Percentiles rank a stretch among this genome's conserved stretches.
phyloP scores from a whole-genome alignment of 1,139 yeast genomes.

The Saccharomyces hybrid region DNA sequence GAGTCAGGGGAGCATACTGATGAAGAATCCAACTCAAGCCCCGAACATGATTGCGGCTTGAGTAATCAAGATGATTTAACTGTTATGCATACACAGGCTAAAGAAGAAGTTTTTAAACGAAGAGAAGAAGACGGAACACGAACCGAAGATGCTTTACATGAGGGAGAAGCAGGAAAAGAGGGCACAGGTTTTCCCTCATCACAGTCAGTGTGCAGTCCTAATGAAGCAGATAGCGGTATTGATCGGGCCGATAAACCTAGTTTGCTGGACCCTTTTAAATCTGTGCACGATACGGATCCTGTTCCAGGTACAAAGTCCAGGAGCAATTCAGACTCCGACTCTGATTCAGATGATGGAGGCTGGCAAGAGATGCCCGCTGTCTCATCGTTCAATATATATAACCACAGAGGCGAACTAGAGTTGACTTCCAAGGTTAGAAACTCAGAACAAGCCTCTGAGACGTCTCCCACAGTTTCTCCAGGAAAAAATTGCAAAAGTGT shows the following conservation, averaged over 20 bases:
- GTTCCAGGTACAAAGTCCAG: background rate
- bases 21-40: background rate
- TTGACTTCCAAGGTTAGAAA: slow-evolving; percentile 4
- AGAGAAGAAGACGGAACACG: background rate
- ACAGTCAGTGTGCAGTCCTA: background rate
- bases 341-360: slow-evolving; percentile 19
- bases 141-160: background rate
- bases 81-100: background rate
- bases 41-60: background rate
- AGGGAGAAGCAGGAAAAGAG: background rate
- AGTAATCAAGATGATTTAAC: background rate
- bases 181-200: background rate
- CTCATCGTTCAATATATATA: slow-evolving; percentile 50
- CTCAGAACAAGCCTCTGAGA: slow-evolving; percentile 9
- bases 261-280: background rate
- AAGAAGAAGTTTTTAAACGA: background rate
- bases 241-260: background rate
- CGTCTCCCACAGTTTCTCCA: slow-evolving; percentile 8
- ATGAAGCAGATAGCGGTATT: background rate
- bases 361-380: slow-evolving; percentile 60
- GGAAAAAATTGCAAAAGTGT: slow-evolving; percentile 9
- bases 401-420: slow-evolving; percentile 45
- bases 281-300: background rate
- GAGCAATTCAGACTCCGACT: slow-evolving; percentile 13
- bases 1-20: background rate